Percentiles rank a stretch among this genome's conserved stretches.
Evolutionary conservation across 2,329 filamentous ascomycete genomes (phyloP).

Genomic region (Aspergillus ruber): DNA sequence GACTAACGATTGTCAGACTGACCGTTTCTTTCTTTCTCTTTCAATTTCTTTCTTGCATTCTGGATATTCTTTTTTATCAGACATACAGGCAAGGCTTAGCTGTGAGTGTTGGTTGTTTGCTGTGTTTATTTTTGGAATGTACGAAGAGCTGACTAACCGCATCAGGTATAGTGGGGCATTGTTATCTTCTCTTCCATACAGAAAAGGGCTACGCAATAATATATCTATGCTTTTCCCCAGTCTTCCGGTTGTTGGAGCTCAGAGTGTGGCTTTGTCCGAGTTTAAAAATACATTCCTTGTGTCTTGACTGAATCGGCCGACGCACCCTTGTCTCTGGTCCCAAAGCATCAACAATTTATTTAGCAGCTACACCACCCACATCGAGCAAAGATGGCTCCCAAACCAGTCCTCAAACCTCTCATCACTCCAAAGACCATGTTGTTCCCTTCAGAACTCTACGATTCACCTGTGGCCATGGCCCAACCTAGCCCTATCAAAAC

Average conservation of each 20-base stretch:
- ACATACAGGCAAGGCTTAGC: background rate
- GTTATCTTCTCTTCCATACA: too few relatives aligned
- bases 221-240: too few relatives aligned
- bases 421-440: conserved; percentile 37
- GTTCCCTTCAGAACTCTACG: conserved; percentile 52
- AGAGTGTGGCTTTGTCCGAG: too few relatives aligned
- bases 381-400: conserved; percentile 17
- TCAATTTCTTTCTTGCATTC: background rate
- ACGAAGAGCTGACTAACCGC: too few relatives aligned
- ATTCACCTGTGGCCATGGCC: conserved; percentile 46
- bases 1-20: background rate
- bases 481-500: conserved; percentile 62
- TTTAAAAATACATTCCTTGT: too few relatives aligned
- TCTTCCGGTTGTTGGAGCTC: too few relatives aligned
- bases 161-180: too few relatives aligned
- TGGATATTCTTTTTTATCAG: background rate
- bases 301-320: too few relatives aligned
- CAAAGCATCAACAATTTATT: too few relatives aligned
- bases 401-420: conserved; percentile 32
- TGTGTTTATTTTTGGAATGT: too few relatives aligned
- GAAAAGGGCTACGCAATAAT: too few relatives aligned
- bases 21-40: background rate
- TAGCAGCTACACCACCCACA: background rate
- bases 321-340: too few relatives aligned
- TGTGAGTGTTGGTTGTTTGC: background rate